Base-by-base conservation (phyloP, 495 filamentous ascomycete genomes). In the Pyrenopolyporus hunteri region DNA sequence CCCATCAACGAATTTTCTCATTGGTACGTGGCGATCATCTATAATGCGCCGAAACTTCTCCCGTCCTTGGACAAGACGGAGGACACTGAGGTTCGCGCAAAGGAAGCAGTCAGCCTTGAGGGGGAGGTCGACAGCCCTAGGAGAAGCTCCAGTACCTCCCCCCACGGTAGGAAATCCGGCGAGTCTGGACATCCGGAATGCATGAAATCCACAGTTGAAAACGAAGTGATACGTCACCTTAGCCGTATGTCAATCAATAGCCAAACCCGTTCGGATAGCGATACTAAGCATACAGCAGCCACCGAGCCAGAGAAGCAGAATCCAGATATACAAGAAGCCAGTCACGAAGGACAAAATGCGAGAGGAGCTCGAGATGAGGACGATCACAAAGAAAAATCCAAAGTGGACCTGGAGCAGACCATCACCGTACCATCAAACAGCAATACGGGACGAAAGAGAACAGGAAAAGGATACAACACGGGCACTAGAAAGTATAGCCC, bases 21-120 rank as follows among this genome's bases (percentile, higher is more conserved):
- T 70, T 98, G 94, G 94, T 98, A 94, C 74, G 76, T 97, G 66
- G 94, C 92, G 9, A 92, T 98, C 52, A 97, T 98, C 26, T 96
- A 91, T 84, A 97, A 98, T 67, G 81, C 93, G 2, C 78, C 87
- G 57, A 75, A 82, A 55, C 64, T 84, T 51, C 63, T 82, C 69
- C 63, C 78, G 68, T 47, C 44, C 40, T 17, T 59, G 2, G 52
- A 54, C 59, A 73, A 69, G 22, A 59, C 64, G 9, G 66, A 68
- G 23, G 59, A 42, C 16, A 47, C 57, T 19, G 50, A 70, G 25
- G 35, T 31, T 49, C 50, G 33, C 33, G 49, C 62, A 25, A 63
- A 55, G 22, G 47, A 60, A 10, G 40, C 47, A 11, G 55, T 56
- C 14, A 57, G 60, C 6, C 60, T 64, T 22, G 42, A 64, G 11